Conservation (phyloP, 2,329 filamentous ascomycete species). For the Aspergillus ochraceoroseus region DNA sequence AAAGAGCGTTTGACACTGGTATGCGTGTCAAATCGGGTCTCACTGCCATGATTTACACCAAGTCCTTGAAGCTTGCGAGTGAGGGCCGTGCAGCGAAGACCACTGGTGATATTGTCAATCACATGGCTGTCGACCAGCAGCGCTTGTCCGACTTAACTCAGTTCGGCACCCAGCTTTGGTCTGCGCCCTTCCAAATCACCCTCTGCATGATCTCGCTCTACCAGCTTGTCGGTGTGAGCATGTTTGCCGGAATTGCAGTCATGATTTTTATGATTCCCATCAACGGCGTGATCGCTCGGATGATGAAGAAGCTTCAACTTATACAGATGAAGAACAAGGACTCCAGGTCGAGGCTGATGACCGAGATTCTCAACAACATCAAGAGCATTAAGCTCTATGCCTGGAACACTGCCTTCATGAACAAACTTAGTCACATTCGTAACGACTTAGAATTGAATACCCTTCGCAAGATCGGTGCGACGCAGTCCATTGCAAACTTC, state of each 20-base stretch:
- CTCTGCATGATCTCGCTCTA: constrained; percentile 96
- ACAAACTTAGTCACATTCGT: constrained; percentile 89
- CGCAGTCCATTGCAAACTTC: constrained; percentile 91
- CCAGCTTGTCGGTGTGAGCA: constrained; percentile 87
- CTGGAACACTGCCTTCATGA: constrained; percentile 96
- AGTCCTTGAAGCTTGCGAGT: constrained; percentile 84
- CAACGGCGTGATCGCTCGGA: constrained; percentile 82
- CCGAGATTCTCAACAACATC: constrained; percentile 98
- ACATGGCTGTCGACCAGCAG: constrained; percentile 98
- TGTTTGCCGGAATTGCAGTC: constrained; percentile 88
- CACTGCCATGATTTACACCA: constrained; percentile 86
- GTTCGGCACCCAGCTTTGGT: constrained; percentile 93
- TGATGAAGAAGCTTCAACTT: constrained; percentile 94
- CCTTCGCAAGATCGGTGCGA: constrained; percentile 88
- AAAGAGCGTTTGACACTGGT: constrained; percentile 85
- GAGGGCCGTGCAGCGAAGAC: constrained; percentile 84
- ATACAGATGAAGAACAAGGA: constrained; percentile 99
- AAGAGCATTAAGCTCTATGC: constrained; percentile 99
- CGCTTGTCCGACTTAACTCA: constrained; percentile 91
- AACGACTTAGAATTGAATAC: constrained; percentile 96
- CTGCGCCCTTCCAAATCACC: constrained; percentile 90
- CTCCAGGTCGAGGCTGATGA: constrained; percentile 83
- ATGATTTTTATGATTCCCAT: constrained; percentile 98
- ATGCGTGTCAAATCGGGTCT: constrained; percentile 94
- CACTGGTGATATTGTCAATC: constrained; percentile 97